These are phyloP conservation scores for Echinosophora koreensis DNA, from an alignment of 306 rosid species.

Conservation along the genomic window DNA sequence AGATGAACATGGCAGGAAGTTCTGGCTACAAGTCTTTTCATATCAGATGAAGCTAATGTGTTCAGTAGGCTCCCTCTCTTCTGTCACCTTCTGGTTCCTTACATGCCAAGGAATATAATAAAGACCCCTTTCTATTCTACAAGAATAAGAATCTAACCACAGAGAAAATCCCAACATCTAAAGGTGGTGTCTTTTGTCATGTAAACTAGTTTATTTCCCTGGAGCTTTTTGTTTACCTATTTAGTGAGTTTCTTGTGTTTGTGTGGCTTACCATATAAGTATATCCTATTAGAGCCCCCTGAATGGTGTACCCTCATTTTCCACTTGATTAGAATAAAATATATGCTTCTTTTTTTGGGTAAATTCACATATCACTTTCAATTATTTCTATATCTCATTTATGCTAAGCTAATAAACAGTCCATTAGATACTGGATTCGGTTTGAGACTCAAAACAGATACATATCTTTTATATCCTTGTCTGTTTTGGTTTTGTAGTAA, in stretches of 20 bases:
- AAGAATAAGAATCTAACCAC: slow-evolving; percentile 43
- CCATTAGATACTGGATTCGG: slow-evolving; percentile 21
- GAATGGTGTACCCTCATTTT: not conserved
- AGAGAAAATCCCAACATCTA: slow-evolving; percentile 8
- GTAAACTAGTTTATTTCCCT: slow-evolving; percentile 14
- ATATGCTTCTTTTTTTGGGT: not conserved
- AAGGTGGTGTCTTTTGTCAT: slow-evolving; percentile 31
- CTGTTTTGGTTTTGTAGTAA: not conserved
- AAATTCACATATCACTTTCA: slow-evolving; percentile 7
- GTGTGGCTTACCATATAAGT: slow-evolving; percentile 4
- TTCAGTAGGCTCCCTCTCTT: slow-evolving; percentile 74
- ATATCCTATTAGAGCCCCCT: slow-evolving; percentile 27
- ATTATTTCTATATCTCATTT: not conserved
- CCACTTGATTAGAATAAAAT: slow-evolving; percentile 25
- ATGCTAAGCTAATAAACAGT: not conserved
- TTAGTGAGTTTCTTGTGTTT: slow-evolving; percentile 6
- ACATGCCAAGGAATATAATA: slow-evolving; percentile 42
- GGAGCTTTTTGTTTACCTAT: slow-evolving; percentile 7
- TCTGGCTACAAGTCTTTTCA: slow-evolving; percentile 64
- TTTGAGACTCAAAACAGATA: not conserved
- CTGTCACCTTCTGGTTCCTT: slow-evolving; percentile 64
- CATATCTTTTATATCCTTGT: not conserved
- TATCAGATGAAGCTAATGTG: slow-evolving; percentile 53
- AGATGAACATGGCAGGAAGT: slow-evolving; percentile 55
- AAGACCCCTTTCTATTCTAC: slow-evolving; percentile 10